A percentile compares a stretch with the other conserved stretches of the same genome.
Conservation (phyloP, 73 alveolate species). For the Tetrahymena borealis region DNA sequence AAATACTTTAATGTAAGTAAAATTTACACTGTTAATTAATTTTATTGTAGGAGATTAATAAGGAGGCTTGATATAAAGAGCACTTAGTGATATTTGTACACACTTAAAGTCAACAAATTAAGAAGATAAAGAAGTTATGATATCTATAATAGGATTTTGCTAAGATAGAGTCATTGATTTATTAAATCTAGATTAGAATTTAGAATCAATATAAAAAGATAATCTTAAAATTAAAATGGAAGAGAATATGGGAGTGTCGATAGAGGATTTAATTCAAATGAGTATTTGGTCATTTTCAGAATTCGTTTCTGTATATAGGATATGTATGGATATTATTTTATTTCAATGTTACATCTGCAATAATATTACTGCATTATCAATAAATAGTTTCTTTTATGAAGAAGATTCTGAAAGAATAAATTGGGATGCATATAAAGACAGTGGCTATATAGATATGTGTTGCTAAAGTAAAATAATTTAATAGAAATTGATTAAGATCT, state of each 20-base stretch:
- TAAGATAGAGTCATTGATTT: background rate
- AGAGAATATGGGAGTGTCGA: background rate
- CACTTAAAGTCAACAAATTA: background rate
- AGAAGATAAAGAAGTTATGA: background rate
- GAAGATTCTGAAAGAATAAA: background rate
- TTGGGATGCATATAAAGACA: background rate
- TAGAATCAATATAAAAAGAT: background rate
- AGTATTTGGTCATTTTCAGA: background rate
- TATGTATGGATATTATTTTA: too few relatives aligned
- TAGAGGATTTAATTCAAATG: background rate
- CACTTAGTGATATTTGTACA: background rate
- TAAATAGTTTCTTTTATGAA: background rate
- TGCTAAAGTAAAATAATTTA: background rate
- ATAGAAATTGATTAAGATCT: background rate
- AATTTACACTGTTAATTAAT: background rate
- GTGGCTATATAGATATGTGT: background rate
- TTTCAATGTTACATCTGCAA: too few relatives aligned
- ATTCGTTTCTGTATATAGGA: background rate
- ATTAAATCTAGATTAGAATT: background rate
- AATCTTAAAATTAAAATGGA: background rate
- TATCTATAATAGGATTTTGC: background rate
- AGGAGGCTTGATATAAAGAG: background rate
- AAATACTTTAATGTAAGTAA: too few relatives aligned
- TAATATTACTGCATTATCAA: too few relatives aligned
- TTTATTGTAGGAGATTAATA: background rate